Percentiles rank a stretch among this genome's conserved stretches.
These are phyloP conservation scores for Phaeotremella fagi DNA, from an alignment of 768 basidiomycete species.

Conservation along the genomic window DNA sequence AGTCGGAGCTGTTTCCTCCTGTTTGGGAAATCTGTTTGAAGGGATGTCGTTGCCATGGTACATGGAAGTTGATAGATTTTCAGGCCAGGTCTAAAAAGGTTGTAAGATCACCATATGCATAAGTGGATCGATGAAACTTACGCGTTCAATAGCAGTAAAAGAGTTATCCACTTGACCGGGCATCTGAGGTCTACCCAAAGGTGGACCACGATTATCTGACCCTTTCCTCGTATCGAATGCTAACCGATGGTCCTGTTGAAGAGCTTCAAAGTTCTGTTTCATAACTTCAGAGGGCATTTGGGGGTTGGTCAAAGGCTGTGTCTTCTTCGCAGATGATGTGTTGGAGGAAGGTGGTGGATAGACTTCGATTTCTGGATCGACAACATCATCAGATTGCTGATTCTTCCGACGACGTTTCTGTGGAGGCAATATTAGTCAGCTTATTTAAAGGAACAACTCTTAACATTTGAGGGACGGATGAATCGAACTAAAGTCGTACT, in stretches of 20 bases:
- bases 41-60: background rate
- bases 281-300: background rate
- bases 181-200: background rate
- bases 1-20: background rate
- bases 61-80: background rate
- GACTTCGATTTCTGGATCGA: conserved; percentile 4
- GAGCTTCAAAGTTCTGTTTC: too few species aligned
- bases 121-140: background rate
- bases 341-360: conserved; percentile 7
- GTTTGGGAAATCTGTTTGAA: background rate
- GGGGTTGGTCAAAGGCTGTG: background rate
- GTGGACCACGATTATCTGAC: too few species aligned
- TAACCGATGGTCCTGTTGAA: too few species aligned
- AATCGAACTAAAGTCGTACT: conserved; percentile 12
- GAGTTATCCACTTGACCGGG: background rate
- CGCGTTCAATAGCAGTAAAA: background rate
- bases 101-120: background rate
- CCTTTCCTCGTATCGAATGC: background rate
- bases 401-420: conserved; percentile 33
- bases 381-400: conserved; percentile 1
- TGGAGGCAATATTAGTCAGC: background rate
- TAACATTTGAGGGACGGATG: background rate
- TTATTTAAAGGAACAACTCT: background rate
- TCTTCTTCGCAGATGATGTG: background rate
- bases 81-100: background rate